These are phyloP conservation scores for Setaria viridis DNA, from an alignment of 202 grass and related monocot genomes.

Conservation along the genomic window DNA sequence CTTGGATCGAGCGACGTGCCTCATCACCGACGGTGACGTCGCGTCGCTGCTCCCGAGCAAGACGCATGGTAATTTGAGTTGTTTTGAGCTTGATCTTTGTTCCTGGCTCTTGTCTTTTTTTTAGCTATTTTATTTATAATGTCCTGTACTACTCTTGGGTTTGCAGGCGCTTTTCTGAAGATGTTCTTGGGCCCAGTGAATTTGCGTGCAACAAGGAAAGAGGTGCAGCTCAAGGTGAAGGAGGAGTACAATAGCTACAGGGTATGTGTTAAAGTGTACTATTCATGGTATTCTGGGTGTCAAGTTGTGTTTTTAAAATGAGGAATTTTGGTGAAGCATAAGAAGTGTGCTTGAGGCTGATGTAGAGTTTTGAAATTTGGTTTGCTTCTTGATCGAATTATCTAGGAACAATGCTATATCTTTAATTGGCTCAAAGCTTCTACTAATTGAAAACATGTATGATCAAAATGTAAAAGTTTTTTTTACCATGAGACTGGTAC, in stretches of 20 bases:
- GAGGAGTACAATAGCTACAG: slow-evolving; percentile 99
- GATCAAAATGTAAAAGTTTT: neutral
- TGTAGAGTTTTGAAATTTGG: neutral
- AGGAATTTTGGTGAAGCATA: neutral
- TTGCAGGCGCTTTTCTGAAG: slow-evolving; percentile 75
- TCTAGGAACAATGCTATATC: neutral
- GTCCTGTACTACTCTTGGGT: slow-evolving; percentile 19
- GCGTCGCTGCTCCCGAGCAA: slow-evolving; percentile 74
- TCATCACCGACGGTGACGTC: slow-evolving; percentile 73
- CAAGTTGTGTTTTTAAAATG: slow-evolving; percentile 31
- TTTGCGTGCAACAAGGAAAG: slow-evolving; percentile 84
- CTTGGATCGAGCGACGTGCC: slow-evolving; percentile 76
- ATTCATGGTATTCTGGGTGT: slow-evolving; percentile 5
- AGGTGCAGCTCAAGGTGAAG: slow-evolving; percentile 98
- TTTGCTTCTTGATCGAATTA: slow-evolving; percentile 5
- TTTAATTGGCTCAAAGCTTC: neutral
- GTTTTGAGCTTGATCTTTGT: slow-evolving; percentile 26
- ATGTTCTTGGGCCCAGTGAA: slow-evolving; percentile 93
- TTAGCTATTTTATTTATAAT: slow-evolving; percentile 19
- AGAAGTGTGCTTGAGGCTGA: neutral
- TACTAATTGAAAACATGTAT: neutral
- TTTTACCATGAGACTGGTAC: neutral
- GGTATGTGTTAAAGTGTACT: slow-evolving; percentile 60
- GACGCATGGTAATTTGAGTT: slow-evolving; percentile 63
- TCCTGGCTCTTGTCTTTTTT: slow-evolving; percentile 7